Percentiles rank a stretch among this genome's conserved stretches.
Conservation (phyloP, 306 rosid genomes). For the Abrus precatorius region DNA sequence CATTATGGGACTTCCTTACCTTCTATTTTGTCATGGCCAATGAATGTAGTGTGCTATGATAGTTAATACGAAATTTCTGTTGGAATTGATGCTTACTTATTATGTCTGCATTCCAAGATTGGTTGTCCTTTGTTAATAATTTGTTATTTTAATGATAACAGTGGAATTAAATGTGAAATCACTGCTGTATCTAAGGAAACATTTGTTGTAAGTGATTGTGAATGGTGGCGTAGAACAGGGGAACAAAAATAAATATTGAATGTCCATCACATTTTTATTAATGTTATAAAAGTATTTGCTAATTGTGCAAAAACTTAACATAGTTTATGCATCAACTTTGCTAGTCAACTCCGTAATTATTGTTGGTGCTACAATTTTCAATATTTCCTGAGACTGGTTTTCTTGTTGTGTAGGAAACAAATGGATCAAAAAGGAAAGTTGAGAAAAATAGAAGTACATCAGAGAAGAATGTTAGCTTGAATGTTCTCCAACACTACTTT, state of each 20-base stretch:
- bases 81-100: neutral
- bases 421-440: constrained; percentile 59
- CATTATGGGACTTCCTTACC: neutral
- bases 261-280: neutral
- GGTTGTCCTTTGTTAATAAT: neutral
- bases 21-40: constrained; percentile 18
- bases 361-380: neutral
- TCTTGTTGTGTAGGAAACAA: constrained; percentile 54
- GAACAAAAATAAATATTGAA: constrained; percentile 11
- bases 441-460: constrained; percentile 66
- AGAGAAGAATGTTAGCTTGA: constrained; percentile 85
- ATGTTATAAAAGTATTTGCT: constrained; percentile 27
- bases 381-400: constrained; percentile 33
- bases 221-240: constrained; percentile 7
- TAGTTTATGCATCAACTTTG: constrained; percentile 36
- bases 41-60: constrained; percentile 2
- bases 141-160: constrained; percentile 7
- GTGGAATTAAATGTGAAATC: constrained; percentile 21
- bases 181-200: constrained; percentile 54
- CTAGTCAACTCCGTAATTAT: neutral
- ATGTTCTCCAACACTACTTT: constrained; percentile 86
- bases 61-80: constrained; percentile 13
- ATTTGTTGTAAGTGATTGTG: constrained; percentile 41
- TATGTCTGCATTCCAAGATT: neutral
- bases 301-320: neutral